Evolutionary conservation across 768 basidiomycete species (phyloP).

Genomic region (Boletus sp.): DNA sequence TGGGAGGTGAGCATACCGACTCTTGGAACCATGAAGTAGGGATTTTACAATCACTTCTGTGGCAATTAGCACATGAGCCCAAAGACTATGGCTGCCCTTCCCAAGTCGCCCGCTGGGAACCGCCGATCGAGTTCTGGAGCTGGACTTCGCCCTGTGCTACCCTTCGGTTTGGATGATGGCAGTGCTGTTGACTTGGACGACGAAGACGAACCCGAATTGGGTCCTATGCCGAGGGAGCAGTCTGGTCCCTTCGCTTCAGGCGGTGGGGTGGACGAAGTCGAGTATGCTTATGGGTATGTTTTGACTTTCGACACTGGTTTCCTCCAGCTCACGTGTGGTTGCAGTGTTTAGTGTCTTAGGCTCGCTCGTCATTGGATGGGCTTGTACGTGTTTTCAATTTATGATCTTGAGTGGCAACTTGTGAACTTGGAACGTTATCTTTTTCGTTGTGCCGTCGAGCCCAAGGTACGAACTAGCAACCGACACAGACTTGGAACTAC

Average conservation of each 20-base stretch:
- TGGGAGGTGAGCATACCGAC: constrained; percentile 75
- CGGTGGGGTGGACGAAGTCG: constrained; percentile 86
- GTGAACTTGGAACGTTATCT: neutral
- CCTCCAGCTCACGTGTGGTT: constrained; percentile 9
- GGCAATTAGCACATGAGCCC: constrained; percentile 85
- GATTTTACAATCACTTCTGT: neutral
- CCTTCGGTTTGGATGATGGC: constrained; percentile 74
- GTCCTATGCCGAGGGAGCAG: constrained; percentile 73
- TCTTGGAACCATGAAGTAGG: neutral
- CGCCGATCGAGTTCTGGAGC: constrained; percentile 83
- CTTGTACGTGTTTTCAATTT: neutral
- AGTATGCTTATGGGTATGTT: constrained; percentile 81
- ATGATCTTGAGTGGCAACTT: neutral
- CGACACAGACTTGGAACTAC: neutral
- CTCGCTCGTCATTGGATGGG: neutral
- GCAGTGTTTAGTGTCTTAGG: constrained; percentile 21
- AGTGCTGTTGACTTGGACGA: constrained; percentile 71
- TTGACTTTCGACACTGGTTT: neutral
- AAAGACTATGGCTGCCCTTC: constrained; percentile 89
- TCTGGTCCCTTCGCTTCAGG: constrained; percentile 74
- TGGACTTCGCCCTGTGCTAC: constrained; percentile 78
- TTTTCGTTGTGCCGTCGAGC: neutral
- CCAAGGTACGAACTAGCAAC: neutral
- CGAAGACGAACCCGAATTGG: constrained; percentile 70
- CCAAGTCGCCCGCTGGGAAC: constrained; percentile 83